Evolutionary conservation across 1,139 yeast species (phyloP).

Genomic region (Barnettozyma hawaiiensis): DNA sequence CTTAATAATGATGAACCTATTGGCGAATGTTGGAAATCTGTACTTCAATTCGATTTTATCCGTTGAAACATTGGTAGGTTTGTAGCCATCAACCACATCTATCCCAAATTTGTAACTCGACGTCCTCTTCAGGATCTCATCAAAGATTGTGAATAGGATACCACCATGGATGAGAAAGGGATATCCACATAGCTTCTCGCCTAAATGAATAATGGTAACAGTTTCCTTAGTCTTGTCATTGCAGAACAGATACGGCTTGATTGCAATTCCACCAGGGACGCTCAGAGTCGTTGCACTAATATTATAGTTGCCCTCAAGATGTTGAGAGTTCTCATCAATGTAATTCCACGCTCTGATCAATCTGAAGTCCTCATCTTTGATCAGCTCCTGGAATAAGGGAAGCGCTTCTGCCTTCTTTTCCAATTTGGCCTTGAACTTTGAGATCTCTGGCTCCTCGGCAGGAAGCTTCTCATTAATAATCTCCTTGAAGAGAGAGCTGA

Average conservation of each 20-base stretch:
- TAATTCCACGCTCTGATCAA: constrained; percentile 57
- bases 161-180: constrained; percentile 92
- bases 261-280: constrained; percentile 74
- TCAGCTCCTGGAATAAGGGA: constrained; percentile 46
- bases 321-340: constrained; percentile 37
- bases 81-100: constrained; percentile 30
- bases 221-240: constrained; percentile 54
- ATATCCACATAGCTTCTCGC: constrained; percentile 76
- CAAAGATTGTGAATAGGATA: constrained; percentile 72
- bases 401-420: constrained; percentile 45
- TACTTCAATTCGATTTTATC: constrained; percentile 49
- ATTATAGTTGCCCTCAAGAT: constrained; percentile 6
- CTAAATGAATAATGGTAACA: constrained; percentile 68
- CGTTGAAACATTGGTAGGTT: constrained; percentile 33
- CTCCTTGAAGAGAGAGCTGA: constrained; percentile 22
- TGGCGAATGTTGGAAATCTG: constrained; percentile 70
- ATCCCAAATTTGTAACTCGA: constrained; percentile 38
- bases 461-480: constrained; percentile 22
- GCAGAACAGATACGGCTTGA: constrained; percentile 67
- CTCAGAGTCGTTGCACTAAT: constrained; percentile 30
- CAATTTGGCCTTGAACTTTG: constrained; percentile 31
- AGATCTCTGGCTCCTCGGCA: constrained; percentile 23
- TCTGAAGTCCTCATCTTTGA: constrained; percentile 39
- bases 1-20: constrained; percentile 67
- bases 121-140: constrained; percentile 62